phyloP scores from a whole-genome alignment of 2,329 filamentous ascomycete genomes.

The Stachybotrys chlorohalonatus region DNA sequence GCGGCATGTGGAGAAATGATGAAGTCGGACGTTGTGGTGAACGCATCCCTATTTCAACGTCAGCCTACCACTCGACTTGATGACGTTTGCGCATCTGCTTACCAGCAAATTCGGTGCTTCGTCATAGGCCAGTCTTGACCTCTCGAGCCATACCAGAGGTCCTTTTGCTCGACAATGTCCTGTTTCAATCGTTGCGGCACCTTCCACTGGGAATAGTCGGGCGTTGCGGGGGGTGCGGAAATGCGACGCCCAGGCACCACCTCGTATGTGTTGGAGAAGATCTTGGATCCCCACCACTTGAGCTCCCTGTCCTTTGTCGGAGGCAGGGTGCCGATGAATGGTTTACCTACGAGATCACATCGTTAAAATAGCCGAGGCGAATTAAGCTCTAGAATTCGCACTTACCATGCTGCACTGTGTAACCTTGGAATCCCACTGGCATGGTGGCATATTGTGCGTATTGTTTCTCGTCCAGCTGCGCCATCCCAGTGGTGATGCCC shows the following conservation, averaged over 20 bases:
- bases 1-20: slow-evolving; percentile 49
- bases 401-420: slow-evolving; percentile 23
- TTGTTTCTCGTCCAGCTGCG: slow-evolving; percentile 38
- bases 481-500: slow-evolving; percentile 50
- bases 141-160: slow-evolving; percentile 50
- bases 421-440: slow-evolving; percentile 37
- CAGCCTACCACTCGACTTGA: neutral
- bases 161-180: slow-evolving; percentile 47
- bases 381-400: slow-evolving; percentile 7
- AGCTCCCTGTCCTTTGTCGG: slow-evolving; percentile 39
- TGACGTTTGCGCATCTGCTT: slow-evolving; percentile 14
- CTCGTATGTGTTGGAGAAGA: slow-evolving; percentile 47
- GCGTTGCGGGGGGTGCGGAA: slow-evolving; percentile 45
- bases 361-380: neutral
- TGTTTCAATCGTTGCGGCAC: slow-evolving; percentile 44
- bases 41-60: slow-evolving; percentile 46
- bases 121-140: slow-evolving; percentile 47
- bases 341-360: slow-evolving; percentile 23
- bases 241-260: slow-evolving; percentile 42
- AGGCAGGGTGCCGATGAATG: slow-evolving; percentile 49
- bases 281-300: slow-evolving; percentile 54
- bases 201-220: slow-evolving; percentile 56
- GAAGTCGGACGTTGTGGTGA: slow-evolving; percentile 52
- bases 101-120: slow-evolving; percentile 61
- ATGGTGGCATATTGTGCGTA: slow-evolving; percentile 35